A percentile compares a stretch with the other conserved stretches of the same genome.
Conservation (phyloP, 1,284 basidiomycete species). For the Ustilago shanxiensis region DNA sequence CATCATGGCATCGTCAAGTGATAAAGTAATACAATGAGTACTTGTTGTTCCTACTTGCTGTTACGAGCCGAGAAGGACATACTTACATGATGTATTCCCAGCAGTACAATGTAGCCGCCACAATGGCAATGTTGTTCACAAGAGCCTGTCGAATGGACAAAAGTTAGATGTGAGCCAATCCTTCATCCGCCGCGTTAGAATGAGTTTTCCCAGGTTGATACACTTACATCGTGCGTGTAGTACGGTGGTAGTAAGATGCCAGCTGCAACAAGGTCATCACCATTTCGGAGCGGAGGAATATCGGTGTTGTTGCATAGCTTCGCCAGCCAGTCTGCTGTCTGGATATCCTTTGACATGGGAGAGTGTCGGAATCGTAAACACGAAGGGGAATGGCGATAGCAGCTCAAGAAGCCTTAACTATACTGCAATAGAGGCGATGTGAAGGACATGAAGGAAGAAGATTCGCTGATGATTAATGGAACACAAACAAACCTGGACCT, state of each 20-base stretch:
- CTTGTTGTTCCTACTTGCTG: not conserved
- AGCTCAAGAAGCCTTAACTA: not conserved
- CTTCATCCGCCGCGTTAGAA: too few species aligned
- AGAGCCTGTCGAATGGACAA: not conserved
- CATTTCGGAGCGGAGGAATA: not conserved
- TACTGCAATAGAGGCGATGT: not conserved
- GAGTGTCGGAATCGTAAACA: not conserved
- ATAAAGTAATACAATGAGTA: not conserved
- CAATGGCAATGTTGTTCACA: slow-evolving; percentile 21
- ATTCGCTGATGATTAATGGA: not conserved
- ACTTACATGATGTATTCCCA: slow-evolving; percentile 48
- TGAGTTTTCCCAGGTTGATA: too few species aligned
- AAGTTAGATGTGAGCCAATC: not conserved
- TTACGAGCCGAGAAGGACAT: not conserved
- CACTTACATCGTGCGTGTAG: slow-evolving; percentile 25
- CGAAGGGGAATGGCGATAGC: not conserved
- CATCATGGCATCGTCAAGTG: slow-evolving; percentile 3
- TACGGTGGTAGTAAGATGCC: slow-evolving; percentile 15
- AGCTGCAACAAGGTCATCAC: slow-evolving; percentile 1
- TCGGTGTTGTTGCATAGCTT: slow-evolving; percentile 18
- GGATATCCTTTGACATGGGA: slow-evolving; percentile 1
- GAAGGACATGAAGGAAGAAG: too few species aligned
- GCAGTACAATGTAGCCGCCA: slow-evolving; percentile 33
- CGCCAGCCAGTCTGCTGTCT: slow-evolving; percentile 6
- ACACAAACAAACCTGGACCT: too few species aligned